A percentile compares a stretch with the other conserved stretches of the same genome.
Conservation (phyloP, 1,284 basidiomycete genomes). For the Albatrellus sp. region DNA sequence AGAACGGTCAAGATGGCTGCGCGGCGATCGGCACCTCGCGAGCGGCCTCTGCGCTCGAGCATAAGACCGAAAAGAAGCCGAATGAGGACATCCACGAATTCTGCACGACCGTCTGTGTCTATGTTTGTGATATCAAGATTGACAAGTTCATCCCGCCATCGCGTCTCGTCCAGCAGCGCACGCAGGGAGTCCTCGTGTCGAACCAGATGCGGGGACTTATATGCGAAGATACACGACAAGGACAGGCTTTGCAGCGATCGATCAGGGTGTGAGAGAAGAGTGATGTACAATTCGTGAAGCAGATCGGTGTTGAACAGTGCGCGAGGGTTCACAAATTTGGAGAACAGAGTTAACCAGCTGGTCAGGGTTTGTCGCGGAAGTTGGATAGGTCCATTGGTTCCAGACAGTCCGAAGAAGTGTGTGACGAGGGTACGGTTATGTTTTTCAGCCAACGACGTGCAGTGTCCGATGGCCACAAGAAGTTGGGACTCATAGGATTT, state of each 20-base stretch:
- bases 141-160: slow-evolving; percentile 83
- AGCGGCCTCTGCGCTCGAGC: slow-evolving; percentile 69
- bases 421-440: slow-evolving; percentile 76
- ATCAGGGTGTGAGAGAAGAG: slow-evolving; percentile 82
- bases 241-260: slow-evolving; percentile 67
- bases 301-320: slow-evolving; percentile 63
- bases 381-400: slow-evolving; percentile 26
- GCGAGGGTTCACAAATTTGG: slow-evolving; percentile 87
- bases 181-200: slow-evolving; percentile 61
- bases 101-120: slow-evolving; percentile 48
- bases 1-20: slow-evolving; percentile 70
- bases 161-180: slow-evolving; percentile 71
- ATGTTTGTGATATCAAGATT: slow-evolving; percentile 60
- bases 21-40: slow-evolving; percentile 63
- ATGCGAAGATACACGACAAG: slow-evolving; percentile 74
- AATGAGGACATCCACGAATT: slow-evolving; percentile 66
- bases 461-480: slow-evolving; percentile 54
- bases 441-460: slow-evolving; percentile 65
- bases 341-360: slow-evolving; percentile 77
- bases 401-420: slow-evolving; percentile 56
- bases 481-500: slow-evolving; percentile 74
- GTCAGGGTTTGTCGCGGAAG: slow-evolving; percentile 47
- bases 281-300: slow-evolving; percentile 58
- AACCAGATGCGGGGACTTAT: slow-evolving; percentile 61
- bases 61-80: slow-evolving; percentile 85